phyloP scores from a whole-genome alignment of 805 yeast genomes.

The Candida railenensis region DNA sequence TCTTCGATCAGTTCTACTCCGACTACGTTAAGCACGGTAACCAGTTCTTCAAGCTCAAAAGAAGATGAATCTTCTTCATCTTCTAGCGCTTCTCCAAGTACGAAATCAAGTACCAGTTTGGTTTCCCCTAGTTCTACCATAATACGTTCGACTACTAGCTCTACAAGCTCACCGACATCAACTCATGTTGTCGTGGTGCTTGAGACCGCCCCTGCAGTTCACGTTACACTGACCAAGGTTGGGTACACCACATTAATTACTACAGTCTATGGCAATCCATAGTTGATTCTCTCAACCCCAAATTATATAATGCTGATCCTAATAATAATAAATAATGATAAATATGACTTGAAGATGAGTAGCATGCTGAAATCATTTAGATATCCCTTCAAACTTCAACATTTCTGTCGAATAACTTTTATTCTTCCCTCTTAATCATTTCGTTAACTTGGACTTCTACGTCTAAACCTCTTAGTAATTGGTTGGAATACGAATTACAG shows the following conservation, averaged over 20 bases:
- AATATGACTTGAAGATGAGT: not conserved
- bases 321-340: not conserved
- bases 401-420: no score
- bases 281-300: no score
- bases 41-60: not conserved
- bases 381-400: no score
- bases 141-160: no score
- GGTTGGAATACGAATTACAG: slow-evolving; percentile 11
- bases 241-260: not conserved
- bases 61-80: not conserved
- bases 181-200: not conserved
- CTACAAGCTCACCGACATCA: not conserved
- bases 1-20: slow-evolving; percentile 2
- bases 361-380: no score
- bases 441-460: slow-evolving; percentile 23
- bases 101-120: not conserved
- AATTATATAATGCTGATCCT: not conserved
- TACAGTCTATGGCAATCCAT: not conserved
- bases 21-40: not conserved
- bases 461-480: slow-evolving; percentile 23
- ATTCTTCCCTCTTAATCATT: slow-evolving; percentile 1
- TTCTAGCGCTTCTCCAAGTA: not conserved
- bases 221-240: not conserved
- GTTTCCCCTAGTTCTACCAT: not conserved
- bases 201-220: not conserved